Evolutionary conservation across 805 yeast genomes (phyloP).

Genomic region (Kluyveromyces aestuarii): DNA sequence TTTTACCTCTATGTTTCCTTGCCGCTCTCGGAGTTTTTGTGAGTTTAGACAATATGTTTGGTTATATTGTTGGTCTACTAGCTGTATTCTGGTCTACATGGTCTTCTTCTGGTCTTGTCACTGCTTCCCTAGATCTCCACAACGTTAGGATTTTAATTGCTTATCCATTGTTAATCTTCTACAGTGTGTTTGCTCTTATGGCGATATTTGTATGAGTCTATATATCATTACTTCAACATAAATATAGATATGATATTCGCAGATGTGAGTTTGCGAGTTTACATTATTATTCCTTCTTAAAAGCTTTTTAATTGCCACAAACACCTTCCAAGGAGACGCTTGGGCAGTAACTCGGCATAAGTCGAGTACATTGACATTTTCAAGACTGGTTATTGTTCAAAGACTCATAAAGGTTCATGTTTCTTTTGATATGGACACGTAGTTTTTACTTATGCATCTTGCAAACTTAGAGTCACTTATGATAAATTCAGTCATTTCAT

Average conservation of each 20-base stretch:
- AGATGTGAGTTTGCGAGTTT: too few species aligned
- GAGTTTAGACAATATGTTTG: conserved; percentile 65
- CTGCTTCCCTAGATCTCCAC: conserved; percentile 69
- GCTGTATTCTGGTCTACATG: conserved; percentile 86
- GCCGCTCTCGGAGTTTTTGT: conserved; percentile 59
- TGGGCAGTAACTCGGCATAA: too few species aligned
- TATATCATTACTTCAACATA: background rate
- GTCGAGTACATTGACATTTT: too few species aligned
- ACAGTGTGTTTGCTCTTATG: conserved; percentile 91
- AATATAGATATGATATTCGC: background rate
- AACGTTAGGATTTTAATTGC: conserved; percentile 88
- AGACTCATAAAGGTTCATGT: too few species aligned
- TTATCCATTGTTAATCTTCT: conserved; percentile 85
- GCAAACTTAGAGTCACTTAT: too few species aligned
- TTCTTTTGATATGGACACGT: too few species aligned
- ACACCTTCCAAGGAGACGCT: too few species aligned
- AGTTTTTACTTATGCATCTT: too few species aligned
- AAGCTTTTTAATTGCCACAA: too few species aligned
- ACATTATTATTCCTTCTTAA: too few species aligned
- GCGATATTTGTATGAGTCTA: conserved; percentile 58
- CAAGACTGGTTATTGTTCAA: too few species aligned
- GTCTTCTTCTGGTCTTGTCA: conserved; percentile 89
- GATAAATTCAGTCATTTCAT: too few species aligned
- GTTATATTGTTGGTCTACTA: conserved; percentile 57
- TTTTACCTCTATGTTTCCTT: conserved; percentile 67